phyloP scores from a whole-genome alignment of 208 protist species.

The Wallacemonas rigidus region DNA sequence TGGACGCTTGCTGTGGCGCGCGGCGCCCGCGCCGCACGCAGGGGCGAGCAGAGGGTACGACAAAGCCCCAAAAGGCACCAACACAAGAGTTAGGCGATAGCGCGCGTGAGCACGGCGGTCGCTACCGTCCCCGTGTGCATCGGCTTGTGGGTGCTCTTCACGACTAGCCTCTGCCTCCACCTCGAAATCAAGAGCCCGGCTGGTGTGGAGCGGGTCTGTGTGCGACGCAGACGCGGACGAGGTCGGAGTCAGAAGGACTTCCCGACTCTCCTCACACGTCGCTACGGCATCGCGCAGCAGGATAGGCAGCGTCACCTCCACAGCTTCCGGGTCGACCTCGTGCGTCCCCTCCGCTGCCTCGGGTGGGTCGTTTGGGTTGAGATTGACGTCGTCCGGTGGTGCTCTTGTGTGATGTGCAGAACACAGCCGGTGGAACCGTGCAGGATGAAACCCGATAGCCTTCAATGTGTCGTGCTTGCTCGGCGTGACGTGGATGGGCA shows the following conservation, averaged over 20 bases:
- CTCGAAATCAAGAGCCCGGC: constrained; percentile 5
- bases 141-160: not conserved
- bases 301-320: constrained; percentile 10
- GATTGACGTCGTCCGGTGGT: too few relatives aligned
- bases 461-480: constrained; percentile 28
- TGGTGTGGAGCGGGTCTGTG: not conserved
- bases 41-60: constrained; percentile 33
- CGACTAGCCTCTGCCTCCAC: not conserved
- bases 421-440: constrained; percentile 20
- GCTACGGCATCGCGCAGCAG: not conserved
- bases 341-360: not conserved
- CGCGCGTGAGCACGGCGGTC: not conserved
- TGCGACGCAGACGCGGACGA: not conserved
- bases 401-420: not conserved
- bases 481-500: constrained; percentile 34
- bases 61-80: constrained; percentile 50
- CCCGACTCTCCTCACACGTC: not conserved
- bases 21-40: constrained; percentile 10
- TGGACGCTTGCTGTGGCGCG: not conserved
- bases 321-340: not conserved
- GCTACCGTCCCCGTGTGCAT: not conserved
- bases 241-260: not conserved
- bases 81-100: constrained; percentile 35
- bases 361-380: too few relatives aligned
- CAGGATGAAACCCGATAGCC: constrained; percentile 30